Evolutionary conservation across 2,329 filamentous ascomycete genomes (phyloP), one percentile per base, ranked within the genome.

Genomic region (Paracamarosporium sp.): DNA sequence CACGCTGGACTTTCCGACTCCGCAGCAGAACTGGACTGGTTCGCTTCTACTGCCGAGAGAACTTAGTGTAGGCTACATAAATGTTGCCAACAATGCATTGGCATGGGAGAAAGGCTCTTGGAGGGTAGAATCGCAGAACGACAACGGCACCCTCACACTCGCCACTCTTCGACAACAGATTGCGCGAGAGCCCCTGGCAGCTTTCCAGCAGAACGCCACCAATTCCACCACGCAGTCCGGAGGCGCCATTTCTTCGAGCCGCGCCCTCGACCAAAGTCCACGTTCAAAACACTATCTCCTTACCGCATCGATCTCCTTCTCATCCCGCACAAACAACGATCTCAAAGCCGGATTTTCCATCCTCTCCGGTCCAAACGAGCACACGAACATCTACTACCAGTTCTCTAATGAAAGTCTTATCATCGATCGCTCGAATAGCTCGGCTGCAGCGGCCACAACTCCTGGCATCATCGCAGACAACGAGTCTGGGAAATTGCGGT

Each of bases 21-120:
- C 62, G 0, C 78, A 80, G 62, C 79, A 81, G 56, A 80, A 80
- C 44, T 81, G 79, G 79, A 78, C 78, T 1, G 78, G 79, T 2
- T 72, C 78, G 1, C 69, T 82, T 13, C 63, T 81, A 1, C 73
- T 81, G 1, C 78, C 79, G 0, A 73, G 80, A 1, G 78, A 82
- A 63, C 63, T 82, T 33, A 78, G 74, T 44, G 67, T 78, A 1
- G 76, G 79, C 2, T 76, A 73, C 45, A 75, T 81, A 15, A 73
- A 78, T 13, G 79, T 81, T 13, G 68, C 80, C 4, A 72, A 80
- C 35, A 80, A 80, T 50, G 70, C 72, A 13, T 74, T 81, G 0
- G 62, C 73, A 1, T 68, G 68, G 1, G 78, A 80, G 54, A 72
- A 70, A 24, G 78, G 74, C 1, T 74, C 78, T 2, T 80, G 78